Conservation (phyloP, 345 rosid species). For the Lagerstroemia speciosa region DNA sequence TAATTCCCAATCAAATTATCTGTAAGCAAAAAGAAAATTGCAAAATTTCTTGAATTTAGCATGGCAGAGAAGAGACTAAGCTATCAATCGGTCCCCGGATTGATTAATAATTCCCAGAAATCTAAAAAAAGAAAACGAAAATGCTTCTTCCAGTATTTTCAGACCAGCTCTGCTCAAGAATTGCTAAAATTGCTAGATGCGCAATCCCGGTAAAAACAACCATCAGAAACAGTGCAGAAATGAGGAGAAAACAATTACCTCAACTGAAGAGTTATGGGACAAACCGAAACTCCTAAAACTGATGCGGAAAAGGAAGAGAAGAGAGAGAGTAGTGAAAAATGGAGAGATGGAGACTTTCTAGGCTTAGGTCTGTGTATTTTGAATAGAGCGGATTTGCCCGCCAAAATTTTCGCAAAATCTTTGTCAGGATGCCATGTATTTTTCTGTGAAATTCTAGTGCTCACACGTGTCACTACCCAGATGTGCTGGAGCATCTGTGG, state of each 20-base stretch:
- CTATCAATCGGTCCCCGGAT: no score
- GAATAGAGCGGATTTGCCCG: slow-evolving; percentile 53
- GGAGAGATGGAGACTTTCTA: slow-evolving; percentile 20
- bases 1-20: background rate
- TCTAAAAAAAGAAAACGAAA: no score
- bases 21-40: background rate
- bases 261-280: slow-evolving; percentile 4
- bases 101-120: no score
- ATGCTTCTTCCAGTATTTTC: background rate
- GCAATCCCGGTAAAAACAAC: background rate
- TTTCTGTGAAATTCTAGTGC: no score
- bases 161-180: background rate
- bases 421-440: no score
- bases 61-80: no score
- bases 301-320: slow-evolving; percentile 11
- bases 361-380: slow-evolving; percentile 45
- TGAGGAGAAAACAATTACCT: background rate
- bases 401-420: slow-evolving; percentile 39
- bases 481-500: slow-evolving; percentile 10
- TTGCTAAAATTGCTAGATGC: background rate
- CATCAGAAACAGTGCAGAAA: background rate
- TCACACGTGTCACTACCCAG: background rate
- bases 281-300: slow-evolving; percentile 3
- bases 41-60: no score
- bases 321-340: background rate